Conservation (phyloP, 345 rosid genomes). For the Populus euphratica region DNA sequence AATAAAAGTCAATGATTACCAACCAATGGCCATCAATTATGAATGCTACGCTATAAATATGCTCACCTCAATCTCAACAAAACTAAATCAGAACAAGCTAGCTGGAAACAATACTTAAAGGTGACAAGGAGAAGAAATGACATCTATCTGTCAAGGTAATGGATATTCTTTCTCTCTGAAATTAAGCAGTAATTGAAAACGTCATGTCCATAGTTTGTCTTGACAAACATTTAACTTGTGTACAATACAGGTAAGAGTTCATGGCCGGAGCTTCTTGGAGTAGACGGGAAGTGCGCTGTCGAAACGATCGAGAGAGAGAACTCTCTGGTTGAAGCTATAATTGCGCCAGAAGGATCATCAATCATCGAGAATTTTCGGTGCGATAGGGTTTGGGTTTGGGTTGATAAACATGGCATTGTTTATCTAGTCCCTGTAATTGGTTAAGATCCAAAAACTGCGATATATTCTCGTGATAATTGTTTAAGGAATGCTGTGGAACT, state of each 20-base stretch:
- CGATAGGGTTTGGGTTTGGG: conserved; percentile 20
- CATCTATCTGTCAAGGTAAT: background rate
- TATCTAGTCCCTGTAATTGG: background rate
- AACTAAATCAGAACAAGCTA: background rate
- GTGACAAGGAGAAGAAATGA: background rate
- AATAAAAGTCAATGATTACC: background rate
- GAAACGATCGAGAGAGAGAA: conserved; percentile 23
- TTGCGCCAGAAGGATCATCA: background rate
- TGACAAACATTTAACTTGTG: background rate
- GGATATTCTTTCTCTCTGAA: background rate
- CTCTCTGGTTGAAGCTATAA: background rate
- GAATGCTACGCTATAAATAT: background rate
- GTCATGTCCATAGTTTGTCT: background rate
- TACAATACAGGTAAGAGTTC: conserved; percentile 15
- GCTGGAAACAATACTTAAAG: background rate
- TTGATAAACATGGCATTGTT: conserved; percentile 6
- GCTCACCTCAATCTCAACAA: background rate
- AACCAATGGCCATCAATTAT: background rate
- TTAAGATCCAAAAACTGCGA: background rate
- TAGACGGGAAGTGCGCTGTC: background rate
- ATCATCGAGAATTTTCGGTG: background rate
- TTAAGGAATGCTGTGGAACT: too few species aligned
- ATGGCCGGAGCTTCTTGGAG: conserved; percentile 22
- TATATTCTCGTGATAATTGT: too few species aligned
- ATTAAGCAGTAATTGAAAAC: background rate